These are phyloP conservation scores for Metschnikowia anglica DNA, from an alignment of 805 yeast species.

Conservation along the genomic window DNA sequence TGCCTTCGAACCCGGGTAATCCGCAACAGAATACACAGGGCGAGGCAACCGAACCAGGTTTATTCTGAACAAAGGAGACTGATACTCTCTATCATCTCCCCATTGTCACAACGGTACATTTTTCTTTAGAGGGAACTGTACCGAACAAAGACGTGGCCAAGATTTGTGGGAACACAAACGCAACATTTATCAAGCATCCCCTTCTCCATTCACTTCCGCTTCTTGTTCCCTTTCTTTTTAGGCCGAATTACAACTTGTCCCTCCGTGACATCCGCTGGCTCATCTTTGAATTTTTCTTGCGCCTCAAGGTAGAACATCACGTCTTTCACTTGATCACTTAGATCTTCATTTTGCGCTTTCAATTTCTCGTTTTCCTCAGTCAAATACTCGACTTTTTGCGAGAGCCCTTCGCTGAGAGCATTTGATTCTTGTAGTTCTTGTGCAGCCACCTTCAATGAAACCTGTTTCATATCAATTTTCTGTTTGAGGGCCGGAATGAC, in stretches of 20 bases:
- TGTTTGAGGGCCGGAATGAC: slow-evolving; percentile 35
- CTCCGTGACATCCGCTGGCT: slow-evolving; percentile 68
- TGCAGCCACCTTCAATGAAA: slow-evolving; percentile 28
- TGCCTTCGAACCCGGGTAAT: too few relatives aligned
- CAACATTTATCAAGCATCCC: too few relatives aligned
- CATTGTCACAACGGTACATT: too few relatives aligned
- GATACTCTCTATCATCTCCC: too few relatives aligned
- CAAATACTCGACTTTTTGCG: slow-evolving; percentile 37
- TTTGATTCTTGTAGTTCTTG: slow-evolving; percentile 35
- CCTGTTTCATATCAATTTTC: slow-evolving; percentile 32
- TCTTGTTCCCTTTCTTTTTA: slow-evolving; percentile 15
- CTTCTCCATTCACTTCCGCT: neutral
- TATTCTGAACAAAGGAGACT: too few relatives aligned
- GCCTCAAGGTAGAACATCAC: slow-evolving; percentile 78
- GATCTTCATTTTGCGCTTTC: slow-evolving; percentile 43
- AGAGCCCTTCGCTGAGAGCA: slow-evolving; percentile 40
- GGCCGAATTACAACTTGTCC: slow-evolving; percentile 57
- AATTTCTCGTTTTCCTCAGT: slow-evolving; percentile 29
- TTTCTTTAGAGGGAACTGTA: too few relatives aligned
- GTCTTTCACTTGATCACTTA: slow-evolving; percentile 67
- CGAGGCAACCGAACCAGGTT: too few relatives aligned
- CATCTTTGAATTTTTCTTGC: slow-evolving; percentile 68
- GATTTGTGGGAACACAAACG: too few relatives aligned
- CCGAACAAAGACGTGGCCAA: too few relatives aligned
- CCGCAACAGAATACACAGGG: too few relatives aligned